Conservation (phyloP, 148 eudicot species). For the Silene latifolia region DNA sequence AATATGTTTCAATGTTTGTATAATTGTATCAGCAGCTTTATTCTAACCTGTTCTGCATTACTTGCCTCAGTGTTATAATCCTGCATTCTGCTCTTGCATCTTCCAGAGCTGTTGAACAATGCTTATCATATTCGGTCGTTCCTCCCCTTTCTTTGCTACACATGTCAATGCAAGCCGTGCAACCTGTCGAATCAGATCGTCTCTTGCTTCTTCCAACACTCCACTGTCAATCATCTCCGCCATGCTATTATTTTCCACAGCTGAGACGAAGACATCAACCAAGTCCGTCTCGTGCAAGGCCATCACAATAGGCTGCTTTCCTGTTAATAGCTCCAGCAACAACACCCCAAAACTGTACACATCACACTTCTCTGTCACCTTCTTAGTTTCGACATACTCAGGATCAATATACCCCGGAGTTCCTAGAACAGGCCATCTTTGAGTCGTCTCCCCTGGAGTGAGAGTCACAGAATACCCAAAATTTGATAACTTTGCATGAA, state of each 20-base stretch:
- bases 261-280: constrained; percentile 22
- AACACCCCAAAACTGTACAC: constrained; percentile 31
- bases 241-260: constrained; percentile 1
- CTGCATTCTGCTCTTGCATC: not conserved
- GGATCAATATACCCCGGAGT: constrained; percentile 27
- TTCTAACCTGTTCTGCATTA: no score
- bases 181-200: constrained; percentile 8
- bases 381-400: constrained; percentile 14
- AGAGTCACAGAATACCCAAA: constrained; percentile 22
- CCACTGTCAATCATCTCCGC: constrained; percentile 22
- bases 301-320: constrained; percentile 19
- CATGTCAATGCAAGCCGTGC: constrained; percentile 21
- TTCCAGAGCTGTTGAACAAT: constrained; percentile 16
- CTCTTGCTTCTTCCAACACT: constrained; percentile 5
- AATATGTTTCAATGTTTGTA: no score
- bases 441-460: constrained; percentile 7
- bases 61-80: not conserved
- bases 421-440: constrained; percentile 5
- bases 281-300: constrained; percentile 10
- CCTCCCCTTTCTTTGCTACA: constrained; percentile 21
- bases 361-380: constrained; percentile 29
- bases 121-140: constrained; percentile 29
- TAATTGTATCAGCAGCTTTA: no score
- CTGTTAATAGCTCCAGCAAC: constrained; percentile 16
- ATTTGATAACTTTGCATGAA: constrained; percentile 18